A percentile compares a stretch with the other conserved stretches of the same genome.
phyloP scores from a whole-genome alignment of 2,329 filamentous ascomycete genomes.

The Alternaria tenuissima region DNA sequence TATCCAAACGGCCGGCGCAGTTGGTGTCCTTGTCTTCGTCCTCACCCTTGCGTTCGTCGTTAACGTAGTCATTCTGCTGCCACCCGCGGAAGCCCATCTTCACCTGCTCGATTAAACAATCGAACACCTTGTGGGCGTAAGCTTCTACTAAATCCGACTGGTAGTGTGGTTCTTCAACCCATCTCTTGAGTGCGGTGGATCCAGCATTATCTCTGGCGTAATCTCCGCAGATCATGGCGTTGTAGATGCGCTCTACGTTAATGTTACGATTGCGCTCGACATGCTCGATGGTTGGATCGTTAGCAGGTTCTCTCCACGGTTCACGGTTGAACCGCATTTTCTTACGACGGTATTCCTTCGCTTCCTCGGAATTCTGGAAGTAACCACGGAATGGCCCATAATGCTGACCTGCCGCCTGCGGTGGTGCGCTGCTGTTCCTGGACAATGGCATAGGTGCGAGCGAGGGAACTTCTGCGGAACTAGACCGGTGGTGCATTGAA shows the following conservation, averaged over 20 bases:
- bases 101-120: slow-evolving; percentile 41
- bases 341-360: slow-evolving; percentile 35
- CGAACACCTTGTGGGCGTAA: slow-evolving; percentile 46
- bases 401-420: slow-evolving; percentile 14
- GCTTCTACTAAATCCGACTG: slow-evolving; percentile 41
- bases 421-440: slow-evolving; percentile 5
- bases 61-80: slow-evolving; percentile 47
- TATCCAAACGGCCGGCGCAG: slow-evolving; percentile 40
- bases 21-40: slow-evolving; percentile 43
- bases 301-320: slow-evolving; percentile 34
- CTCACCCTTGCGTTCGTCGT: slow-evolving; percentile 47
- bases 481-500: slow-evolving; percentile 18
- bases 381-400: slow-evolving; percentile 32
- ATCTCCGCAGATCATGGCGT: slow-evolving; percentile 44
- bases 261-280: slow-evolving; percentile 27
- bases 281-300: slow-evolving; percentile 33
- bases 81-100: slow-evolving; percentile 46
- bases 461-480: slow-evolving; percentile 7
- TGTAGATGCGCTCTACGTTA: slow-evolving; percentile 42
- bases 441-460: slow-evolving; percentile 16
- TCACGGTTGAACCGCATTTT: slow-evolving; percentile 36
- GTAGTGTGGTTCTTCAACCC: slow-evolving; percentile 44
- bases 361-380: slow-evolving; percentile 30
- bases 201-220: slow-evolving; percentile 40
- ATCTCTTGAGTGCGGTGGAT: slow-evolving; percentile 46